These are phyloP conservation scores for Aspergillus vadensis DNA, from an alignment of 2,329 filamentous ascomycete species.

Conservation along the genomic window DNA sequence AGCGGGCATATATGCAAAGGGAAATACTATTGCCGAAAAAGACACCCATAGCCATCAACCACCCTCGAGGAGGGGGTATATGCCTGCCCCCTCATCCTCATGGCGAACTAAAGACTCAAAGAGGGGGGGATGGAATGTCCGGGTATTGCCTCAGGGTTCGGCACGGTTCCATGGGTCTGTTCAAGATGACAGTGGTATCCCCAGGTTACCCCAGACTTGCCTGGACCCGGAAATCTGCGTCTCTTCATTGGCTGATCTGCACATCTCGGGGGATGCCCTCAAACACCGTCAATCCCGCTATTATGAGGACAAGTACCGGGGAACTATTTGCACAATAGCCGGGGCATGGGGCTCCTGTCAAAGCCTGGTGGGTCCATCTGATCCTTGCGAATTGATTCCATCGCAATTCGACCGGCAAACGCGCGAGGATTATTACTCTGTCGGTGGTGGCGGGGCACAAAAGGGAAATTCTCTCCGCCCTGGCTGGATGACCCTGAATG, in stretches of 20 bases:
- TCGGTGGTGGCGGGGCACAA: not conserved
- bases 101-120: not conserved
- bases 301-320: not conserved
- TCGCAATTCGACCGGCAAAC: not conserved
- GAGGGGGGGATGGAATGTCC: not conserved
- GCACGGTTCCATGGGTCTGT: conserved; percentile 5
- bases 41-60: not conserved
- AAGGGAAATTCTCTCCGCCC: conserved; percentile 24
- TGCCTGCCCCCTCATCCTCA: not conserved
- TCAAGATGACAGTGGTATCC: conserved; percentile 3
- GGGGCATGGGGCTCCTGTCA: not conserved
- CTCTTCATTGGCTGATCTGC: not conserved
- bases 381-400: not conserved
- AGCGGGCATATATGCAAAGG: not conserved
- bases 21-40: not conserved
- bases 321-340: not conserved
- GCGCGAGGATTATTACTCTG: not conserved
- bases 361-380: not conserved
- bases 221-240: not conserved
- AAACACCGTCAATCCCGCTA: not conserved
- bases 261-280: not conserved
- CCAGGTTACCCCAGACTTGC: conserved; percentile 3
- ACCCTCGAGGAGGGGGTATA: not conserved
- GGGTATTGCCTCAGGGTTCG: conserved; percentile 7
- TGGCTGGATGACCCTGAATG: not conserved